Evolutionary conservation across 1,139 yeast genomes (phyloP).

Genomic region (Nakaseomyces bracarensis): DNA sequence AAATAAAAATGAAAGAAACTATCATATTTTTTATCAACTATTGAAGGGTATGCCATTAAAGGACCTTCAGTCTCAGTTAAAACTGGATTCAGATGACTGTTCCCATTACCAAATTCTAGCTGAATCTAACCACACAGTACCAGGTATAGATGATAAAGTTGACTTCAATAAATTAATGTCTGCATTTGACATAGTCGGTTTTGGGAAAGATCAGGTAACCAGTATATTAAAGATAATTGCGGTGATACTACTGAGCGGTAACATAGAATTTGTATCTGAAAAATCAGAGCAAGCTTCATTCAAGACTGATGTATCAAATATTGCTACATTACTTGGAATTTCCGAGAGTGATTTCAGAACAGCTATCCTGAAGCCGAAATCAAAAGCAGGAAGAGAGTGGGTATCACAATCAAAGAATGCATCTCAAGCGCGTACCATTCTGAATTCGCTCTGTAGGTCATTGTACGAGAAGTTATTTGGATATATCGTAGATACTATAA

Average conservation of each 20-base stretch:
- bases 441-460: conserved; percentile 84
- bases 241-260: conserved; percentile 76
- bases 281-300: conserved; percentile 77
- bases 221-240: conserved; percentile 64
- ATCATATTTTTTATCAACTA: conserved; percentile 86
- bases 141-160: conserved; percentile 64
- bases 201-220: conserved; percentile 46
- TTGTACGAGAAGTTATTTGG: conserved; percentile 81
- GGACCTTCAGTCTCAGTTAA: conserved; percentile 40
- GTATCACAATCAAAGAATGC: conserved; percentile 76
- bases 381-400: conserved; percentile 85
- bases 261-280: conserved; percentile 63
- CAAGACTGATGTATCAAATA: conserved; percentile 46
- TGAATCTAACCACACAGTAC: conserved; percentile 46
- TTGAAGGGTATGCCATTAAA: conserved; percentile 55
- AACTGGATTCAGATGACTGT: conserved; percentile 32
- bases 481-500: conserved; percentile 66
- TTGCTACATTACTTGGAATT: conserved; percentile 62
- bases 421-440: conserved; percentile 66
- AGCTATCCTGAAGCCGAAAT: conserved; percentile 68
- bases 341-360: conserved; percentile 45
- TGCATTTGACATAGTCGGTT: conserved; percentile 71
- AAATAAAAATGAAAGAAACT: conserved; percentile 69
- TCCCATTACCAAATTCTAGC: conserved; percentile 48
- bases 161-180: conserved; percentile 55